phyloP scores from a whole-genome alignment of 2,329 filamentous ascomycete genomes.

The Aspergillus viridinutans region DNA sequence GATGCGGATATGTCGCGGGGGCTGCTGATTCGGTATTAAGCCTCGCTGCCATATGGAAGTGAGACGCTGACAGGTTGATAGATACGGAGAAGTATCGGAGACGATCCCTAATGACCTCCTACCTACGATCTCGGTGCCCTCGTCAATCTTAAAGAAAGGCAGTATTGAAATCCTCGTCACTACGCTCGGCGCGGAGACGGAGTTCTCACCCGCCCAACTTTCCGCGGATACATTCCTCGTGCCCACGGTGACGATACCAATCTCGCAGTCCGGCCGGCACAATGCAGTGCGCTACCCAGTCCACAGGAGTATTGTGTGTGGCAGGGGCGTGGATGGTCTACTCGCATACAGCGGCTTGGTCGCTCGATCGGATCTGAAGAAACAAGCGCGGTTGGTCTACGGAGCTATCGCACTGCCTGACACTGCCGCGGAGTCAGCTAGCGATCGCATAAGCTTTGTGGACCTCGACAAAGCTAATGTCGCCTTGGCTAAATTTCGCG shows the following conservation, averaged over 20 bases:
- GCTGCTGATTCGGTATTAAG: conserved; percentile 58
- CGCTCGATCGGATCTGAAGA: conserved; percentile 26
- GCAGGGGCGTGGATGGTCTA: conserved; percentile 66
- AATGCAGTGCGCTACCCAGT: conserved; percentile 74
- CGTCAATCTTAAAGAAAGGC: conserved; percentile 51
- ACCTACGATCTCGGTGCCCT: conserved; percentile 53
- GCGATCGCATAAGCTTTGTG: conserved; percentile 47
- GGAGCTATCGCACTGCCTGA: conserved; percentile 45
- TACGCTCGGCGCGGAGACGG: conserved; percentile 46
- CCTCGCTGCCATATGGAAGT: conserved; percentile 36
- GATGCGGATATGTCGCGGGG: conserved; percentile 51
- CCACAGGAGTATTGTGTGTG: conserved; percentile 73
- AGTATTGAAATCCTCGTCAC: conserved; percentile 59
- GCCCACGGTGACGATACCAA: conserved; percentile 67
- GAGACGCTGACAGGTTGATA: conserved; percentile 18
- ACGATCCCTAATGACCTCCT: conserved; percentile 48
- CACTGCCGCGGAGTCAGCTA: conserved; percentile 31
- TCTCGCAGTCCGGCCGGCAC: conserved; percentile 59
- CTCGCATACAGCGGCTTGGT: conserved; percentile 33
- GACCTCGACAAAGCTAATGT: conserved; percentile 60
- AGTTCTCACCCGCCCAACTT: conserved; percentile 48
- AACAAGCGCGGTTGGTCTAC: conserved; percentile 29
- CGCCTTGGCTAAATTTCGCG: conserved; percentile 64
- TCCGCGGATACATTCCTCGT: conserved; percentile 65
- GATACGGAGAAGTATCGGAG: conserved; percentile 52